A percentile compares a stretch with the other conserved stretches of the same genome.
phyloP scores from a whole-genome alignment of 106 monocot species.

The Dendrobium huoshanense region DNA sequence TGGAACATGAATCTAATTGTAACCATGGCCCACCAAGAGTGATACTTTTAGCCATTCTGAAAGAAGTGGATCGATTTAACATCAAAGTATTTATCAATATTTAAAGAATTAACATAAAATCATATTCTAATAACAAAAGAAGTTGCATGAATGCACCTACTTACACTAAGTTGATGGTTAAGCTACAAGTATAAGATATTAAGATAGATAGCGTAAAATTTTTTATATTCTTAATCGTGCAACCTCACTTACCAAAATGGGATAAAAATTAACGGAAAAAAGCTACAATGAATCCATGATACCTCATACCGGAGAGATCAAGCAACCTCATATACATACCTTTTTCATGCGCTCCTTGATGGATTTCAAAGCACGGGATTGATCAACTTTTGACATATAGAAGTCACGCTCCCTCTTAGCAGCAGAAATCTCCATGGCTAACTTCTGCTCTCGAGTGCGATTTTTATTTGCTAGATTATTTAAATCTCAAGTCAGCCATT shows the following conservation, averaged over 20 bases:
- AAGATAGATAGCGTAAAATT: neutral
- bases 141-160: neutral
- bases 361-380: slow-evolving; percentile 48
- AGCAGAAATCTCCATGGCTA: slow-evolving; percentile 85
- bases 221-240: neutral
- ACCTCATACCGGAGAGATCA: neutral
- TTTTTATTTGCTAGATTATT: slow-evolving; percentile 56
- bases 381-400: slow-evolving; percentile 84
- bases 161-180: neutral
- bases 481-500: neutral
- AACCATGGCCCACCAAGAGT: neutral
- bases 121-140: too few relatives aligned
- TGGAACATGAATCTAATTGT: neutral
- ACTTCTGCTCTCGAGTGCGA: slow-evolving; percentile 63
- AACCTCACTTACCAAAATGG: neutral
- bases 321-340: slow-evolving; percentile 27
- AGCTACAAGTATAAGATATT: neutral
- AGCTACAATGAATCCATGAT: neutral
- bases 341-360: slow-evolving; percentile 73
- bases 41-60: neutral
- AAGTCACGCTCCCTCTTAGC: slow-evolving; percentile 93
- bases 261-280: neutral
- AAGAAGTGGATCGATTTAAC: neutral
- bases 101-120: neutral
- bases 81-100: neutral